A percentile compares a stretch with the other conserved stretches of the same genome.
phyloP scores from a whole-genome alignment of 2,329 filamentous ascomycete genomes.

The Dactylella cylindrospora region DNA sequence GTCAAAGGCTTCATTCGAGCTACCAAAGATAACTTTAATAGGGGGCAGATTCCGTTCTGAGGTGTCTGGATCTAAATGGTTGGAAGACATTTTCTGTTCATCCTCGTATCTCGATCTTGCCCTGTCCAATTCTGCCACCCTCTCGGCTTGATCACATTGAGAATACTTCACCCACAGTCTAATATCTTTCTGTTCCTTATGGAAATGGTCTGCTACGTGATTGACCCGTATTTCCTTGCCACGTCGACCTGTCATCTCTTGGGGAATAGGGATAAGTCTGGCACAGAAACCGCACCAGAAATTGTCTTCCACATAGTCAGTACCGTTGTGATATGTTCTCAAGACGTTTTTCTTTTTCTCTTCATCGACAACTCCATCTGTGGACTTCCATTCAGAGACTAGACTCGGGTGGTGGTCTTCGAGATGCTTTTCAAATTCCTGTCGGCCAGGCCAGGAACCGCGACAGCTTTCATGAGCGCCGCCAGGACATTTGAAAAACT shows the following conservation, averaged over 20 bases:
- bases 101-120: slow-evolving; percentile 12
- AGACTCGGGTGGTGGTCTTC: slow-evolving; percentile 55
- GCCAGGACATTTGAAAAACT: slow-evolving; percentile 70
- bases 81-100: too few relatives aligned
- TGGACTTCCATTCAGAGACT: slow-evolving; percentile 17
- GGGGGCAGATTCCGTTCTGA: slow-evolving; percentile 24
- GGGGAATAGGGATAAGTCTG: slow-evolving; percentile 58
- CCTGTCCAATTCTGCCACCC: slow-evolving; percentile 7
- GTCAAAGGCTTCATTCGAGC: slow-evolving; percentile 20
- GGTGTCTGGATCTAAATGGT: slow-evolving; percentile 16
- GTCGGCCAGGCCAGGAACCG: slow-evolving; percentile 20
- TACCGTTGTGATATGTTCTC: slow-evolving; percentile 63
- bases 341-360: slow-evolving; percentile 55
- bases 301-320: slow-evolving; percentile 61
- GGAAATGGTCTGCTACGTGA: slow-evolving; percentile 74
- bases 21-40: slow-evolving; percentile 33
- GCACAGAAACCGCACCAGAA: slow-evolving; percentile 91
- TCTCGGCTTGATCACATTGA: slow-evolving; percentile 21
- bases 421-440: slow-evolving; percentile 64
- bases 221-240: slow-evolving; percentile 59
- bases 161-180: slow-evolving; percentile 35
- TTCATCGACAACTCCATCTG: slow-evolving; percentile 48
- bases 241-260: slow-evolving; percentile 61
- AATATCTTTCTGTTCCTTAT: slow-evolving; percentile 41
- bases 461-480: slow-evolving; percentile 42